These are phyloP conservation scores for Quercus engelmannii DNA, from an alignment of 306 rosid species.

Conservation along the genomic window DNA sequence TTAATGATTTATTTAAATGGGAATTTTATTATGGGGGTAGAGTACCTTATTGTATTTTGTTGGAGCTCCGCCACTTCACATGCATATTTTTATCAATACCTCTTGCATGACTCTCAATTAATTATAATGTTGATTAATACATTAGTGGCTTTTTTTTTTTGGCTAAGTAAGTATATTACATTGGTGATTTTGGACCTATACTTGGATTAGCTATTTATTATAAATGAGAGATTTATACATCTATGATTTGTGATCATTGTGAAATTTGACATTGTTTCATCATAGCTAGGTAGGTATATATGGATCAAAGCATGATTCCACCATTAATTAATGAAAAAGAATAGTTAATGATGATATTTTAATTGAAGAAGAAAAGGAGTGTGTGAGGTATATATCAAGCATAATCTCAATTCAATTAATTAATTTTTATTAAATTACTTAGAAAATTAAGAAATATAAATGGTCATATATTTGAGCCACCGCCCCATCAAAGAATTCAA, in stretches of 20 bases:
- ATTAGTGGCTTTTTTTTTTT: no score
- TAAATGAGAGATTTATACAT: neutral
- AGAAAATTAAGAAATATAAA: no score
- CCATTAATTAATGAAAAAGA: neutral
- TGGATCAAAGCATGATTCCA: neutral
- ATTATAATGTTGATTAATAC: no score
- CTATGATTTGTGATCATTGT: no score
- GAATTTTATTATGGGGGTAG: neutral
- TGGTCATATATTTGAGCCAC: conserved; percentile 19
- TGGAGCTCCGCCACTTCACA: neutral
- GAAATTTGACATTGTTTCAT: no score
- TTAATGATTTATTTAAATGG: neutral
- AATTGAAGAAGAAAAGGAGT: no score
- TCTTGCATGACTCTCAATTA: neutral
- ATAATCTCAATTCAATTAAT: no score
- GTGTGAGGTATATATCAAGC: no score
- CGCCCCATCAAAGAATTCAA: conserved; percentile 38
- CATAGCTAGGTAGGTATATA: neutral
- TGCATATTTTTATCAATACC: neutral
- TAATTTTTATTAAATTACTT: no score
- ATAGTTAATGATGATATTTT: neutral
- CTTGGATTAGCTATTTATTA: neutral
- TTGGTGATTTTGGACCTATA: neutral
- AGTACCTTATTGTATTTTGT: neutral
- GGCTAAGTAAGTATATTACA: neutral